Evolutionary conservation across 1,284 basidiomycete genomes (phyloP).

Genomic region (Leccinum pseudoinsigne): DNA sequence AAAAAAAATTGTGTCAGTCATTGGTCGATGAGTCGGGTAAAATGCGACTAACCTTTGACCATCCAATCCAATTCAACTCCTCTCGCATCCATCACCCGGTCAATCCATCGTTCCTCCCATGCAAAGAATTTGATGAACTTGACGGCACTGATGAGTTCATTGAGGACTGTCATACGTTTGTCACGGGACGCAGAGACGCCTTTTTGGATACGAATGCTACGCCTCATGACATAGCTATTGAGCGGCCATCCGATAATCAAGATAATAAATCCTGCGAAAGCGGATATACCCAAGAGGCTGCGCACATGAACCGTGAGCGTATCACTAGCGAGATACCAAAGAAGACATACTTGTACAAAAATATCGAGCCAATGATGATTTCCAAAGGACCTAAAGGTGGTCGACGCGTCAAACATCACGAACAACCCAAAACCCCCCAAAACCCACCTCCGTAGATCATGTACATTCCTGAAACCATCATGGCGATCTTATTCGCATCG

Average conservation of each 20-base stretch:
- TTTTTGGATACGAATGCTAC: slow-evolving; percentile 72
- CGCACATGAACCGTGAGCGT: background rate
- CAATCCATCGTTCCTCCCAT: slow-evolving; percentile 79
- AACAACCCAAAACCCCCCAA: background rate
- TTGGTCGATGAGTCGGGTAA: background rate
- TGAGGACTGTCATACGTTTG: slow-evolving; percentile 82
- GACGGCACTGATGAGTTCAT: slow-evolving; percentile 79
- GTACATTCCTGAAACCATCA: slow-evolving; percentile 53
- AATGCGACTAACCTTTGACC: slow-evolving; percentile 50
- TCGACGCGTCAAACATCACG: background rate
- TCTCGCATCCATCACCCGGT: slow-evolving; percentile 55
- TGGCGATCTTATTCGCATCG: slow-evolving; percentile 59
- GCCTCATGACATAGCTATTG: slow-evolving; percentile 62
- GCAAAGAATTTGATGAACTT: slow-evolving; percentile 90
- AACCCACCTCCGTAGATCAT: slow-evolving; percentile 61
- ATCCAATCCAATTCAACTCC: slow-evolving; percentile 69
- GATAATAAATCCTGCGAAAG: slow-evolving; percentile 85
- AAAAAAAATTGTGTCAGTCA: background rate
- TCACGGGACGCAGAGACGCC: slow-evolving; percentile 75
- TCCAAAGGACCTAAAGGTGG: slow-evolving; percentile 66
- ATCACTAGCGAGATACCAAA: background rate
- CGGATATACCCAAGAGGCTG: slow-evolving; percentile 81
- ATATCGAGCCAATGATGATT: slow-evolving; percentile 70
- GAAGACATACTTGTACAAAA: slow-evolving; percentile 73
- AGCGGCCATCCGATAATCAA: slow-evolving; percentile 74